Evolutionary conservation across 2,329 filamentous ascomycete genomes (phyloP).

Genomic region (Basipetospora chlamydospora): DNA sequence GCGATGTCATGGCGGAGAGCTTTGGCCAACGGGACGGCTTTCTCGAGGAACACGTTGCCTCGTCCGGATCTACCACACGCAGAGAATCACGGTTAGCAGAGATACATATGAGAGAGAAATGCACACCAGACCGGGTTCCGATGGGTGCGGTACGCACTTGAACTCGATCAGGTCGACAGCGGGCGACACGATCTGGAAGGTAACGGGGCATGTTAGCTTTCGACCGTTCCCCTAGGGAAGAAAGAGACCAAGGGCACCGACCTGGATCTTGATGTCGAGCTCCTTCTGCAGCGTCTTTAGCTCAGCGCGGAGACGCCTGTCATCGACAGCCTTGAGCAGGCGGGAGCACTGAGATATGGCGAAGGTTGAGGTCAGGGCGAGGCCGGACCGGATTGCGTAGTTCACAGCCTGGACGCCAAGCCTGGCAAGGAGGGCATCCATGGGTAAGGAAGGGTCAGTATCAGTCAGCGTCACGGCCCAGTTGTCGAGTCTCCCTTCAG

Average conservation of each 20-base stretch:
- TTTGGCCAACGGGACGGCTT: slow-evolving; percentile 70
- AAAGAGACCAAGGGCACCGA: too few species aligned
- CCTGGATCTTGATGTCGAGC: slow-evolving; percentile 70
- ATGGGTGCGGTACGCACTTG: slow-evolving; percentile 39
- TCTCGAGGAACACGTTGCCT: slow-evolving; percentile 54
- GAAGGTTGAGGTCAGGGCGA: slow-evolving; percentile 72
- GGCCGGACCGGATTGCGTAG: slow-evolving; percentile 79
- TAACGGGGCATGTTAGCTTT: not conserved
- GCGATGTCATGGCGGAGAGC: slow-evolving; percentile 74
- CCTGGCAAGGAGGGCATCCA: slow-evolving; percentile 51
- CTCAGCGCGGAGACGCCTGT: slow-evolving; percentile 52
- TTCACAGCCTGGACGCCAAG: slow-evolving; percentile 64
- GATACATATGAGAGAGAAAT: not conserved
- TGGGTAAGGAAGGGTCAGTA: too few species aligned
- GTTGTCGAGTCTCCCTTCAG: too few species aligned
- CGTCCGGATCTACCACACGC: slow-evolving; percentile 27
- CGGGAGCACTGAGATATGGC: slow-evolving; percentile 71
- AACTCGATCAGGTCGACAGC: slow-evolving; percentile 87
- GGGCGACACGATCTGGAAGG: slow-evolving; percentile 61
- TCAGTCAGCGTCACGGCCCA: not conserved
- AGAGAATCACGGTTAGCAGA: slow-evolving; percentile 4
- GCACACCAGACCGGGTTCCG: too few species aligned
- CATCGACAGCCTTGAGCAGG: slow-evolving; percentile 62
- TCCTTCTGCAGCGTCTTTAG: slow-evolving; percentile 56
- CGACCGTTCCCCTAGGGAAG: too few species aligned